Percentiles rank a stretch among this genome's conserved stretches.
phyloP scores from a whole-genome alignment of 1,284 basidiomycete species.

The Papiliotrema flavescens region DNA sequence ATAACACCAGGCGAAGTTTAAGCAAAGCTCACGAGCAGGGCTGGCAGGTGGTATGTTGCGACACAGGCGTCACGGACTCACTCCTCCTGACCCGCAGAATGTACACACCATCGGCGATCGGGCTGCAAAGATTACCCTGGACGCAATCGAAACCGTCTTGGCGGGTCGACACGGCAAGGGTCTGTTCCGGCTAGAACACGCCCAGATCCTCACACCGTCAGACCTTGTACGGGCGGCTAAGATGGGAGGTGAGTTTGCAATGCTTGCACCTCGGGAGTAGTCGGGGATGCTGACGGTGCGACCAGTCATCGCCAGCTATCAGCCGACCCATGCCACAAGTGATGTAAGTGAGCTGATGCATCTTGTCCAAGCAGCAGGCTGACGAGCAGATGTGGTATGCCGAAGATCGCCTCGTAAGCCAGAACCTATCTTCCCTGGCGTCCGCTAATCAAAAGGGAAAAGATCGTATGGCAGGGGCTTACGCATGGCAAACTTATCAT shows the following conservation, averaged over 20 bases:
- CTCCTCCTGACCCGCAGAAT: slow-evolving; percentile 54
- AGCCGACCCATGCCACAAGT: slow-evolving; percentile 74
- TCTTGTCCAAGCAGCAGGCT: not conserved
- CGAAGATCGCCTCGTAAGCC: slow-evolving; percentile 58
- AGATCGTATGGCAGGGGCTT: slow-evolving; percentile 75
- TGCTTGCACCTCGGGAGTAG: not conserved
- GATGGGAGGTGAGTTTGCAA: slow-evolving; percentile 60
- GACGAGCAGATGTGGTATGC: slow-evolving; percentile 73
- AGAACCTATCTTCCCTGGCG: not conserved
- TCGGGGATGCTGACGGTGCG: no score
- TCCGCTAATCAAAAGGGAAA: slow-evolving; percentile 60
- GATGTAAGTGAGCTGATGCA: slow-evolving; percentile 32
- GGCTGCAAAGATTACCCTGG: slow-evolving; percentile 74
- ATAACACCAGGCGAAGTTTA: not conserved
- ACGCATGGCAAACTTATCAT: slow-evolving; percentile 77
- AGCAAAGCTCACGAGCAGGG: slow-evolving; percentile 28
- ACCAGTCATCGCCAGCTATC: slow-evolving; percentile 84
- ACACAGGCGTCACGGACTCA: not conserved
- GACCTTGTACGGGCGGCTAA: slow-evolving; percentile 68
- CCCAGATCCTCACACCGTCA: slow-evolving; percentile 71
- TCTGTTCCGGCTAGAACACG: slow-evolving; percentile 81
- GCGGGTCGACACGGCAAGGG: slow-evolving; percentile 41
- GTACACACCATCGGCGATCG: slow-evolving; percentile 89
- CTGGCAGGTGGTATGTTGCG: slow-evolving; percentile 49
- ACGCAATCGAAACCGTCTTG: slow-evolving; percentile 70